Evolutionary conservation across 768 basidiomycete genomes (phyloP), one percentile per base, ranked within the genome.

Genomic region (Amanita muscaria): DNA sequence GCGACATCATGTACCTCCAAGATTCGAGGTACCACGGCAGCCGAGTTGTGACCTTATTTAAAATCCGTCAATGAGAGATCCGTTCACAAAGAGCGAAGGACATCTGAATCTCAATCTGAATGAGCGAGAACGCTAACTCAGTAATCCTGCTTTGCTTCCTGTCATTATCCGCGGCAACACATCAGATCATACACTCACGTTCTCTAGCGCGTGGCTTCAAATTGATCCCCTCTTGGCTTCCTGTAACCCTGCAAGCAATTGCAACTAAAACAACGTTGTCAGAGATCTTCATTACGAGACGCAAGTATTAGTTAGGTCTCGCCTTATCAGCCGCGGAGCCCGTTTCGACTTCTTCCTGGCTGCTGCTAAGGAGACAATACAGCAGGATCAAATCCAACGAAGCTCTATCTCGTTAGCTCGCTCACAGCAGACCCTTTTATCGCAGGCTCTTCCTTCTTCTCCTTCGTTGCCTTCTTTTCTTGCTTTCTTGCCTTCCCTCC

Each of bases 331-430:
- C 59, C 9, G 62, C 65, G 7, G 60, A 55, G 38, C 71, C 64
- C 25, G 66, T 64, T 18, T 51, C 52, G 46, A 66, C 67, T 64
- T 62, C 43, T 33, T 43, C 18, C 29, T 37, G 22, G 22, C 22
- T 4, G 14, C 22, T 40, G 15, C 35, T 3, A 11, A 21, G 14
- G 22, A 24, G 65, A 59, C 54, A 78, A 80, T 7, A 68, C 56
- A 2, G 78, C 76, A 18, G 88, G 88, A 61, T 91, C 85, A 48
- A 90, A 91, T 2, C 88, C 88, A 3, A 91, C 66, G 58, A 82
- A 90, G 36, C 48, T 37, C 33, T 46, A 51, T 30, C 51, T 43
- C 23, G 34, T 33, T n/a, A n/a, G n/a, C 40, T 31, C 44, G 21
- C 37, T 40, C 24, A 36, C 59, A 48, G 19, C 45, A 33, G 49